Percentiles rank a stretch among this genome's conserved stretches.
These are phyloP conservation scores for Blastobotrys capitulatus DNA, from an alignment of 1,139 yeast species.

Conservation along the genomic window DNA sequence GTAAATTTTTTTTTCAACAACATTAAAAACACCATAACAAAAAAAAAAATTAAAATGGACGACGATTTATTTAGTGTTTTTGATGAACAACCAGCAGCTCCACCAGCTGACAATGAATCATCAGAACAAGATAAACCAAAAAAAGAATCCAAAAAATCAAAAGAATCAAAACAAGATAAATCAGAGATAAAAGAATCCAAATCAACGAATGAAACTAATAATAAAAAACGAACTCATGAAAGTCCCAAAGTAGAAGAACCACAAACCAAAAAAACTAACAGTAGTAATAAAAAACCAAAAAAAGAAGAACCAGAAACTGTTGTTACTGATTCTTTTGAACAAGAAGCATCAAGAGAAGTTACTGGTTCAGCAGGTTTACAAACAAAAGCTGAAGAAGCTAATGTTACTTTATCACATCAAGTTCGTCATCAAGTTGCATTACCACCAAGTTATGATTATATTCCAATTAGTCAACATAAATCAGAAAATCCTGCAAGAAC, in stretches of 20 bases:
- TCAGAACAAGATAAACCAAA: neutral
- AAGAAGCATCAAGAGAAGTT: constrained; percentile 86
- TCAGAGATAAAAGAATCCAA: neutral
- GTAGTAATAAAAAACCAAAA: constrained; percentile 4
- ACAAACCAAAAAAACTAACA: neutral
- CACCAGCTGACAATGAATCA: constrained; percentile 1
- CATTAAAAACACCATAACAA: neutral
- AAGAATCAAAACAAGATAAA: neutral
- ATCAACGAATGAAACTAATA: neutral
- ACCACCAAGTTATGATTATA: constrained; percentile 84
- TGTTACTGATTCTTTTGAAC: constrained; percentile 84
- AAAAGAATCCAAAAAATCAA: too few species aligned
- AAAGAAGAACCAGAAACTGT: constrained; percentile 42
- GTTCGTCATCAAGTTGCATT: constrained; percentile 97
- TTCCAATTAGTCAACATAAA: constrained; percentile 83
- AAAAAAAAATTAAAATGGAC: constrained; percentile 8
- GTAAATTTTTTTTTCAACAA: neutral
- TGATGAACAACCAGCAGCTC: constrained; percentile 21
- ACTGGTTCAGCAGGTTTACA: constrained; percentile 70
- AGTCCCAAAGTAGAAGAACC: neutral
- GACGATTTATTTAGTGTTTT: constrained; percentile 27
- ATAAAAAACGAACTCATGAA: constrained; percentile 2
- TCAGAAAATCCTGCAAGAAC: constrained; percentile 58
- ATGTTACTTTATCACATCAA: constrained; percentile 78
- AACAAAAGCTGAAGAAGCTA: constrained; percentile 39